Evolutionary conservation across 1,284 basidiomycete genomes (phyloP).

Genomic region (Hypsizygus ulmarius): DNA sequence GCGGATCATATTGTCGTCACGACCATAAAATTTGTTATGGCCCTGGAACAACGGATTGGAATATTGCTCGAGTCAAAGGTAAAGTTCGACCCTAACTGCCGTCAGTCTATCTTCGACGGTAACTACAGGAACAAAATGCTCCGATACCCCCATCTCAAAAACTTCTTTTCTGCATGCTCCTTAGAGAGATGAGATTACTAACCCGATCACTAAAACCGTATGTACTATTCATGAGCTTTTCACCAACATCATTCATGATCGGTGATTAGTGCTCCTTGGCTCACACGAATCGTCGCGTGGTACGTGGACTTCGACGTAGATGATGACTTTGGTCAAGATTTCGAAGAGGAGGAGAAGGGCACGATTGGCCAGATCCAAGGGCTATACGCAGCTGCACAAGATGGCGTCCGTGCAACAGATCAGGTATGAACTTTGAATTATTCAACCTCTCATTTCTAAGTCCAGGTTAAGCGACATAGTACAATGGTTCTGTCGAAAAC

Average conservation of each 20-base stretch:
- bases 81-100: constrained; percentile 2
- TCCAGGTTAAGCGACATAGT: constrained; percentile 39
- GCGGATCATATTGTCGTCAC: constrained; percentile 35
- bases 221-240: constrained; percentile 22
- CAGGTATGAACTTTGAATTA: constrained; percentile 35
- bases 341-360: constrained; percentile 42
- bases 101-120: not conserved
- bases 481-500: constrained; percentile 39
- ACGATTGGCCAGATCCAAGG: constrained; percentile 44
- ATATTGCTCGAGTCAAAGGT: constrained; percentile 64
- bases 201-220: constrained; percentile 62
- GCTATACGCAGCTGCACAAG: constrained; percentile 50
- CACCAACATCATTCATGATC: not conserved
- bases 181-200: constrained; percentile 59
- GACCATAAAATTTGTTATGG: constrained; percentile 48
- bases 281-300: constrained; percentile 54
- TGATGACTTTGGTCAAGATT: constrained; percentile 34
- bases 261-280: constrained; percentile 52
- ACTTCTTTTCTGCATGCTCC: constrained; percentile 53
- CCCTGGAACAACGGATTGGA: constrained; percentile 58
- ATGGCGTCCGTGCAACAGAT: constrained; percentile 39
- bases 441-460: constrained; percentile 8
- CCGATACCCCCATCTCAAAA: constrained; percentile 54
- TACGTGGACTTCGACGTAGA: constrained; percentile 38
- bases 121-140: constrained; percentile 47